Evolutionary conservation across 345 rosid genomes (phyloP), one percentile per base, ranked within the genome.

Genomic region (Microcos paniculata): DNA sequence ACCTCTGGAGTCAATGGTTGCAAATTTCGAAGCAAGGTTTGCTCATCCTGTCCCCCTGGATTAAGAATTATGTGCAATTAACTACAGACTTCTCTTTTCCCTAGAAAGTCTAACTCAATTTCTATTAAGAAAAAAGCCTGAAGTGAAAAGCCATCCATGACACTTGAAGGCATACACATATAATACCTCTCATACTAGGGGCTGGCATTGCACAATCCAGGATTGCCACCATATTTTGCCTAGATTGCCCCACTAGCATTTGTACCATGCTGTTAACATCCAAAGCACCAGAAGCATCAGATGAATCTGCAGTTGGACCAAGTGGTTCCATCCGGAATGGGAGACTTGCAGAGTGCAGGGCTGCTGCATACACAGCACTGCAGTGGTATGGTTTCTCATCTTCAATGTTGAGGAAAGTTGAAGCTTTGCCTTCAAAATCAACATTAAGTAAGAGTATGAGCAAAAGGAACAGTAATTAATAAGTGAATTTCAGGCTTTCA

Each of bases 291-390:
- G 87, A 89, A 51, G 75, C 73, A 85, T 82, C 79, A 71, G 59
- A 69, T 24, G 90, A 80, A 76, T 87, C 86, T 21, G 78, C 77
- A 62, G 84, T 65, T 15, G 88, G 88, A 51, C 90, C 90, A 46
- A 63, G 77, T 26, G 80, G 82, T 63, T 83, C 91, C 94, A 89
- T 89, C 52, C 89, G 71, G 82, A 90, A 92, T 61, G 98, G 91
- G 62, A 96, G 85, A 72, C 88, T 87, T 42, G 82, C 72, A 43
- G 97, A 88, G 87, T 96, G 92, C 56, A 93, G 70, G 31, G 97
- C 97, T 51, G 99, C 88, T 15, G 98, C 98, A 46, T 90, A 96
- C 56, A 93, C 85, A 71, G 97, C 94, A 78, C 98, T 90, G 73
- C 88, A 79, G 72, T 86, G 92, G 78, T 93, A 93, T 78, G 91